Conservation (phyloP, 805 yeast species). For the Suhomyces faveliae region DNA sequence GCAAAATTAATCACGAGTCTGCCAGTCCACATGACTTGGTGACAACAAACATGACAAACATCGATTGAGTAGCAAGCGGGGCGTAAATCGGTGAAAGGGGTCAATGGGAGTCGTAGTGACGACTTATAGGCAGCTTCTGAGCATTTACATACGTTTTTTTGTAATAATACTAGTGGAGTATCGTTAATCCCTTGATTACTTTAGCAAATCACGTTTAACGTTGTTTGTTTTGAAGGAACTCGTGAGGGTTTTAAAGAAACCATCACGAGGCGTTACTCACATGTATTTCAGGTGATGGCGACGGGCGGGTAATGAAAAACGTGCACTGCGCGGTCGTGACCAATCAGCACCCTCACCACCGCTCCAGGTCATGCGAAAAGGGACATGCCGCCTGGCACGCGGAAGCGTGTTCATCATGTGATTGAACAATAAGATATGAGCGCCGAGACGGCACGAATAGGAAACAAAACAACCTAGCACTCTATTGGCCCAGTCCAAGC, state of each 20-base stretch:
- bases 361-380: background rate
- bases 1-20: slow-evolving; percentile 3
- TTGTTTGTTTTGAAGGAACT: slow-evolving; percentile 5
- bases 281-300: slow-evolving; percentile 8
- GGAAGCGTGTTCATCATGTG: background rate
- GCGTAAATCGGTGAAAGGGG: background rate
- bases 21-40: slow-evolving; percentile 1
- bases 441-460: background rate
- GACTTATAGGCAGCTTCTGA: background rate
- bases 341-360: background rate
- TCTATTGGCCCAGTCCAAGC: too few species aligned
- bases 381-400: slow-evolving; percentile 1
- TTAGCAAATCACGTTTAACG: slow-evolving; percentile 5
- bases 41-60: background rate
- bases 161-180: background rate
- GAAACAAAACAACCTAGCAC: too few species aligned
- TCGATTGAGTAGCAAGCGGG: background rate
- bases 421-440: background rate
- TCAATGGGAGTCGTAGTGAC: too few species aligned
- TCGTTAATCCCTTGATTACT: background rate
- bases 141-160: background rate
- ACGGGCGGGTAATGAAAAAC: slow-evolving; percentile 5
- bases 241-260: slow-evolving; percentile 6
- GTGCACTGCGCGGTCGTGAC: slow-evolving; percentile 2
- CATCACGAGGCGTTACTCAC: slow-evolving; percentile 6